Percentiles rank a stretch among this genome's conserved stretches.
These are phyloP conservation scores for Epichloe aotearoae DNA, from an alignment of 2,329 filamentous ascomycete species.

Conservation along the genomic window DNA sequence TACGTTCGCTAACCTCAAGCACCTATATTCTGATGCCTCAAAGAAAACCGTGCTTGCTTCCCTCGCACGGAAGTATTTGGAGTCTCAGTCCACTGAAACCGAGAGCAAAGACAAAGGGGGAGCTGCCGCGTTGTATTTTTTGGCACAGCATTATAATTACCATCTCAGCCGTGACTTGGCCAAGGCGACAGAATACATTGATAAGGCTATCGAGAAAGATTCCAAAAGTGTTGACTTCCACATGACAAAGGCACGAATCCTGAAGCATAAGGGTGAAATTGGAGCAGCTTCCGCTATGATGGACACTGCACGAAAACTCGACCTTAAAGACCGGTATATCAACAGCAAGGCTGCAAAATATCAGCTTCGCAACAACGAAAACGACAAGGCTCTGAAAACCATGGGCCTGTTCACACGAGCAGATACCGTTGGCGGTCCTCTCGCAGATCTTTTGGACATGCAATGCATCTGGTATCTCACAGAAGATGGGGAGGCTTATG, in stretches of 20 bases:
- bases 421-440: constrained; percentile 73
- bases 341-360: constrained; percentile 98
- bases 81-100: constrained; percentile 39
- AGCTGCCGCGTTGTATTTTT: constrained; percentile 77
- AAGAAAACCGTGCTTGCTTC: constrained; percentile 69
- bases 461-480: constrained; percentile 96
- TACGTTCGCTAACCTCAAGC: constrained; percentile 92
- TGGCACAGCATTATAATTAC: constrained; percentile 96
- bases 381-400: constrained; percentile 71
- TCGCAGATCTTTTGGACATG: constrained; percentile 92
- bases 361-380: constrained; percentile 83
- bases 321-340: constrained; percentile 89
- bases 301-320: constrained; percentile 73
- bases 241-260: constrained; percentile 91
- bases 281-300: constrained; percentile 73
- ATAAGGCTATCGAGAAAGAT: constrained; percentile 68
- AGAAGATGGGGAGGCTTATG: constrained; percentile 84
- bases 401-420: constrained; percentile 91
- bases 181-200: constrained; percentile 71
- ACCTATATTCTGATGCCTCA: constrained; percentile 64
- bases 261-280: constrained; percentile 76
- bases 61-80: constrained; percentile 66
- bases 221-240: constrained; percentile 79
- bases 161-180: constrained; percentile 68
- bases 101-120: constrained; percentile 44